Conservation (phyloP, 2,329 filamentous ascomycete genomes). For the Penicillium janthinellum region DNA sequence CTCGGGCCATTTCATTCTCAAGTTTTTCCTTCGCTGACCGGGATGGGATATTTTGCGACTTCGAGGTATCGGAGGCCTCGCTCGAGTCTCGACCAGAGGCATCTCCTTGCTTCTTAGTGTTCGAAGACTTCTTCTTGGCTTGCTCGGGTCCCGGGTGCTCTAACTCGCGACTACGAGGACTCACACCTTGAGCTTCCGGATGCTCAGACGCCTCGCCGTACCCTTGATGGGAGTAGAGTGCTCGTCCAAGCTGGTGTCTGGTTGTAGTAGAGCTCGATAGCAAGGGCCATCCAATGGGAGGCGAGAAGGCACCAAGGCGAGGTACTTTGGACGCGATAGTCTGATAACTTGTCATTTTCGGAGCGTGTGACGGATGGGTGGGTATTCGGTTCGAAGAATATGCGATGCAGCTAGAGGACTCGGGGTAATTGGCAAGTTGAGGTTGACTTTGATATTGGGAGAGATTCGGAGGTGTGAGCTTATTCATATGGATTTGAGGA, state of each 20-base stretch:
- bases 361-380: not conserved
- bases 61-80: not conserved
- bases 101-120: not conserved
- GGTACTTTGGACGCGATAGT: not conserved
- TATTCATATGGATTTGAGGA: not conserved
- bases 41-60: not conserved
- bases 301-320: not conserved
- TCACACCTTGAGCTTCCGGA: slow-evolving; percentile 9
- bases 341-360: not conserved
- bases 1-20: not conserved
- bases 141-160: slow-evolving; percentile 14
- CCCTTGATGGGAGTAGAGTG: slow-evolving; percentile 9
- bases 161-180: slow-evolving; percentile 12
- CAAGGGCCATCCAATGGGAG: not conserved
- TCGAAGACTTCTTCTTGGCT: not conserved
- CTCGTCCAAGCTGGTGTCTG: not conserved
- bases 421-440: not conserved
- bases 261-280: not conserved
- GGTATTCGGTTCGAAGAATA: not conserved
- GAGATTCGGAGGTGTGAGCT: not conserved
- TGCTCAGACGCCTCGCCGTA: slow-evolving; percentile 10
- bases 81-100: no score
- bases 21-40: not conserved
- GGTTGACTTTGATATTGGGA: not conserved
- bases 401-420: no score